Evolutionary conservation across 768 basidiomycete species (phyloP).

Genomic region (Hericium rajendrae): DNA sequence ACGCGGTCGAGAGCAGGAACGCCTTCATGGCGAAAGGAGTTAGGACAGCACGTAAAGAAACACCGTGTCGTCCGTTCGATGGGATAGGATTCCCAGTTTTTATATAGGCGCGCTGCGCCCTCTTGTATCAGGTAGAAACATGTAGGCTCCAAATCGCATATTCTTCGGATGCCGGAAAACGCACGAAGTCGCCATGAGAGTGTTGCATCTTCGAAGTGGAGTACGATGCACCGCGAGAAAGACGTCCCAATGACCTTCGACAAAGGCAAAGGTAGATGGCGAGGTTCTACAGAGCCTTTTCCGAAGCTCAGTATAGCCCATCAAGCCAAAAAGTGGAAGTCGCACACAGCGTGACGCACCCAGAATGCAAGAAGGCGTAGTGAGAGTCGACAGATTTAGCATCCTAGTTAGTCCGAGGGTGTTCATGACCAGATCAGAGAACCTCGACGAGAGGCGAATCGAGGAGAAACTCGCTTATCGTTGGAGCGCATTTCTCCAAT

Average conservation of each 20-base stretch:
- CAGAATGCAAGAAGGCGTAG: not conserved
- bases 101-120: not conserved
- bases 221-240: not conserved
- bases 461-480: too few species aligned
- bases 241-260: not conserved
- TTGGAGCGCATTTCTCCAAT: too few species aligned
- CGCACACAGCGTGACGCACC: not conserved
- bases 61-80: not conserved
- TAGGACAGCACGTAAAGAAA: not conserved
- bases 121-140: not conserved
- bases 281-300: not conserved
- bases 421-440: too few species aligned
- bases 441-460: too few species aligned
- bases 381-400: too few species aligned
- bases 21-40: not conserved
- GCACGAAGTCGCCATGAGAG: not conserved
- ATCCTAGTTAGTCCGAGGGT: too few species aligned
- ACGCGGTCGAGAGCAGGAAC: not conserved
- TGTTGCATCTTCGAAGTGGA: not conserved
- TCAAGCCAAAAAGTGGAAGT: not conserved
- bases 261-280: not conserved
- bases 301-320: not conserved
- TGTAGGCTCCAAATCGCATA: not conserved
- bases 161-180: not conserved
- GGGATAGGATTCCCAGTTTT: not conserved